Evolutionary conservation across 2,329 filamentous ascomycete species (phyloP).

Genomic region (Myrmaecium sp.): DNA sequence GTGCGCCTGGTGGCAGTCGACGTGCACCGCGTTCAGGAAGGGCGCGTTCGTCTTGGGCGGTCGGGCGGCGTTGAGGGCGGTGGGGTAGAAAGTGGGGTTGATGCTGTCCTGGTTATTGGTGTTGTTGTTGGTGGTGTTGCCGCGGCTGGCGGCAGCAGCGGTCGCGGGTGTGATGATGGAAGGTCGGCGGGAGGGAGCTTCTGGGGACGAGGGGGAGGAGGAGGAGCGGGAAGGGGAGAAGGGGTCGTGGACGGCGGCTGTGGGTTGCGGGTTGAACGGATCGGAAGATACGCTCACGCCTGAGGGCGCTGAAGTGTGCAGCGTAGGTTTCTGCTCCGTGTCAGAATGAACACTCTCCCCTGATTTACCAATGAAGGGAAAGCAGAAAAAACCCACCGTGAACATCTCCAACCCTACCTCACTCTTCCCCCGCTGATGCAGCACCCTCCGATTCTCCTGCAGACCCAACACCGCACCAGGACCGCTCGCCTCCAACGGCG

Average conservation of each 20-base stretch:
- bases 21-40: conserved; percentile 13
- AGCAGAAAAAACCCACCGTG: too few relatives aligned
- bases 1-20: conserved; percentile 17
- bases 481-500: conserved; percentile 17
- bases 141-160: not conserved
- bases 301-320: too few relatives aligned
- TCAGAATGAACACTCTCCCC: too few relatives aligned
- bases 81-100: conserved; percentile 10
- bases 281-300: too few relatives aligned
- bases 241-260: conserved; percentile 1
- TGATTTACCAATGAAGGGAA: too few relatives aligned
- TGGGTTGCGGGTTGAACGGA: conserved; percentile 1
- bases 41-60: conserved; percentile 9
- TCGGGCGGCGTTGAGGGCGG: conserved; percentile 7
- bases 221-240: too few relatives aligned
- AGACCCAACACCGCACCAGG: conserved; percentile 7
- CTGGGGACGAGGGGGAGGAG: too few relatives aligned
- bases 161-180: conserved; percentile 1
- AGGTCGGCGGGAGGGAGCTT: not conserved
- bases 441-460: too few relatives aligned
- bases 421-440: too few relatives aligned
- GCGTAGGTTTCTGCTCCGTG: too few relatives aligned
- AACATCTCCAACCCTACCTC: too few relatives aligned
- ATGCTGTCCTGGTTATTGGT: conserved; percentile 1
- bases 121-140: not conserved